These are phyloP conservation scores for Globisporangium uncinulatum DNA, from an alignment of 352 stramenopile genomes.

Conservation along the genomic window DNA sequence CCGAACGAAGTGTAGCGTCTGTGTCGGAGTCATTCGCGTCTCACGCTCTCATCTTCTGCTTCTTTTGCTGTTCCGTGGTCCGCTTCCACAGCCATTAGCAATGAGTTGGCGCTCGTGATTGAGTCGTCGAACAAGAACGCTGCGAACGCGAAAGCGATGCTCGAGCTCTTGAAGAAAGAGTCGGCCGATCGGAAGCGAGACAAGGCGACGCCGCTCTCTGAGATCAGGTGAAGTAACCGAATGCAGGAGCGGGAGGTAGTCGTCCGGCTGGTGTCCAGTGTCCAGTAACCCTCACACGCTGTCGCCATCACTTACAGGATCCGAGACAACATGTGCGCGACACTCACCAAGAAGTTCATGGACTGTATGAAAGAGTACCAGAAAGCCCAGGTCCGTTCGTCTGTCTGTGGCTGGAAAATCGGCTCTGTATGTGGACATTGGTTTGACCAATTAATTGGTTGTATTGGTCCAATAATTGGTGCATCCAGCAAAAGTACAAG, in stretches of 20 bases:
- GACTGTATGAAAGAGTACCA: conserved; percentile 99
- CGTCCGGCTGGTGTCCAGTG: neutral
- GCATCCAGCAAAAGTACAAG: conserved; percentile 99
- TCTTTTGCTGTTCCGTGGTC: neutral
- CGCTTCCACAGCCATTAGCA: conserved; percentile 62
- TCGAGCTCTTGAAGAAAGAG: conserved; percentile 93
- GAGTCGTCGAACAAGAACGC: conserved; percentile 91
- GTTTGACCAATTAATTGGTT: no score
- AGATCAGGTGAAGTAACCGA: conserved; percentile 65
- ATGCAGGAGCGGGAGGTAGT: no score
- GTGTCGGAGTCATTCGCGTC: no score
- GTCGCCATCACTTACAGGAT: conserved; percentile 52
- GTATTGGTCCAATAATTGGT: no score
- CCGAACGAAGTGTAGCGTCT: neutral
- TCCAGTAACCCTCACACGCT: conserved; percentile 1
- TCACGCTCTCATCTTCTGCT: neutral
- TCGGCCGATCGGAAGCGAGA: conserved; percentile 92
- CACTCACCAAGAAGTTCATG: conserved; percentile 97
- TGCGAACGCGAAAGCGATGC: conserved; percentile 83
- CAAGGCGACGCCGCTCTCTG: conserved; percentile 65
- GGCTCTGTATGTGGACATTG: no score
- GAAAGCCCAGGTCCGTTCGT: conserved; percentile 48
- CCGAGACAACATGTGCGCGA: conserved; percentile 96
- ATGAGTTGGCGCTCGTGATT: conserved; percentile 90
- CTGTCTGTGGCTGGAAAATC: no score